Percentiles rank a stretch among this genome's conserved stretches.
phyloP scores from a whole-genome alignment of 2,329 filamentous ascomycete genomes.

The Cladosporium sp. region DNA sequence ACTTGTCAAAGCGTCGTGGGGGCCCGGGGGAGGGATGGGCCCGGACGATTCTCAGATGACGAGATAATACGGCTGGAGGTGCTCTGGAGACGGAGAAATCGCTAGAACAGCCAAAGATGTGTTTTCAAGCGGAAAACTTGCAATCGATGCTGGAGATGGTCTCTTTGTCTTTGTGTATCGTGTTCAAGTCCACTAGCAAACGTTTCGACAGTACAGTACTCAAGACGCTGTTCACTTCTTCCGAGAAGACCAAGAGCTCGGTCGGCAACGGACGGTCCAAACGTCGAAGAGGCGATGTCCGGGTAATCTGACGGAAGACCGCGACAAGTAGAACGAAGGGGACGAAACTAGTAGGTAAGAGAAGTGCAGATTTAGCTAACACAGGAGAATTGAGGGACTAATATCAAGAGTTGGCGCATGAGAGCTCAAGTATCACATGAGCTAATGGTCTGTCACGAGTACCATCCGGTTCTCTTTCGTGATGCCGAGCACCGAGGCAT shows the following conservation, averaged over 20 bases:
- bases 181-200: too few relatives aligned
- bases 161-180: too few relatives aligned
- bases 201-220: background rate
- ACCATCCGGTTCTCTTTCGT: conserved; percentile 10
- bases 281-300: conserved; percentile 10
- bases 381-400: background rate
- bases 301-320: background rate
- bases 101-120: background rate
- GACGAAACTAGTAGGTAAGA: conserved; percentile 10
- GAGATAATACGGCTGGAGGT: background rate
- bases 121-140: too few relatives aligned
- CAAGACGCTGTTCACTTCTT: background rate
- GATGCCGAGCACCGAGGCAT: background rate
- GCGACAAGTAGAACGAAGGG: conserved; percentile 2
- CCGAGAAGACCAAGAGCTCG: background rate
- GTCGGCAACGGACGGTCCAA: conserved; percentile 8
- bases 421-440: background rate
- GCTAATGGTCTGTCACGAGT: background rate
- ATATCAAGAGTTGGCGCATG: background rate
- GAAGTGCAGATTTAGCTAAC: conserved; percentile 7
- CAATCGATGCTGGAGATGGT: too few relatives aligned
- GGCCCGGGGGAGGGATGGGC: background rate
- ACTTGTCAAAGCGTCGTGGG: background rate
- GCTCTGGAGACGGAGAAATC: background rate
- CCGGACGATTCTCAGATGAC: background rate